A percentile compares a stretch with the other conserved stretches of the same genome.
Conservation (phyloP, 2,329 filamentous ascomycete genomes). For the Exophiala dermatitidis region DNA sequence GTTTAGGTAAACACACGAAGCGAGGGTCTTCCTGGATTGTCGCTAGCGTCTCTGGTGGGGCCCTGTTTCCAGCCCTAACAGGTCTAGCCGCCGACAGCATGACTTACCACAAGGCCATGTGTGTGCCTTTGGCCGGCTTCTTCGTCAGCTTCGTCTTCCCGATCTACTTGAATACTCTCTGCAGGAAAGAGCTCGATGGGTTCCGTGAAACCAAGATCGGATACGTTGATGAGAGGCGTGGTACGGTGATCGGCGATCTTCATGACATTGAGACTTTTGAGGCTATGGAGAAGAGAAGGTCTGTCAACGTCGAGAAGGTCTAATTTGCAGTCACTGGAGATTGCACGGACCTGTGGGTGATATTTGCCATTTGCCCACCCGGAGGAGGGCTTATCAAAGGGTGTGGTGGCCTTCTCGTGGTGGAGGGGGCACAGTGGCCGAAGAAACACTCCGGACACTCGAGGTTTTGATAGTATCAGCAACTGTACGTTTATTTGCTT, state of each 20-base stretch:
- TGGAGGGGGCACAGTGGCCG: too few relatives aligned
- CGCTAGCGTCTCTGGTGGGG: constrained; percentile 59
- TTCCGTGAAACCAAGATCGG: constrained; percentile 34
- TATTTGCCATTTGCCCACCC: too few relatives aligned
- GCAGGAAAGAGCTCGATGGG: constrained; percentile 32
- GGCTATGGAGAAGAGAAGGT: constrained; percentile 21
- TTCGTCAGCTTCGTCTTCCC: constrained; percentile 32
- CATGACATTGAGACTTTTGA: constrained; percentile 25
- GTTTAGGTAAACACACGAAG: constrained; percentile 69
- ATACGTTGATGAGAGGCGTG: constrained; percentile 28
- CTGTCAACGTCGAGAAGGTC: constrained; percentile 25
- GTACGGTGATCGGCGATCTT: constrained; percentile 29
- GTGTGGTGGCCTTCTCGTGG: too few relatives aligned
- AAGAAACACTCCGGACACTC: too few relatives aligned
- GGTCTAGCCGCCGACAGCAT: constrained; percentile 26
- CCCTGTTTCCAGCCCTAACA: constrained; percentile 61
- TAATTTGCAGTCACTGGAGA: not conserved
- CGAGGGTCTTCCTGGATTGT: constrained; percentile 67
- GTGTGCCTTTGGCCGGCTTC: constrained; percentile 31
- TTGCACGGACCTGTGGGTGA: too few relatives aligned
- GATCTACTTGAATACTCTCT: constrained; percentile 32
- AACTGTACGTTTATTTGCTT: too few relatives aligned
- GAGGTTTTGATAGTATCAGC: too few relatives aligned
- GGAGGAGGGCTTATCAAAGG: too few relatives aligned
- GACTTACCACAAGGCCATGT: constrained; percentile 30